A percentile compares a stretch with the other conserved stretches of the same genome.
Conservation (phyloP, 2,329 filamentous ascomycete genomes). For the Exophiala spinifera region DNA sequence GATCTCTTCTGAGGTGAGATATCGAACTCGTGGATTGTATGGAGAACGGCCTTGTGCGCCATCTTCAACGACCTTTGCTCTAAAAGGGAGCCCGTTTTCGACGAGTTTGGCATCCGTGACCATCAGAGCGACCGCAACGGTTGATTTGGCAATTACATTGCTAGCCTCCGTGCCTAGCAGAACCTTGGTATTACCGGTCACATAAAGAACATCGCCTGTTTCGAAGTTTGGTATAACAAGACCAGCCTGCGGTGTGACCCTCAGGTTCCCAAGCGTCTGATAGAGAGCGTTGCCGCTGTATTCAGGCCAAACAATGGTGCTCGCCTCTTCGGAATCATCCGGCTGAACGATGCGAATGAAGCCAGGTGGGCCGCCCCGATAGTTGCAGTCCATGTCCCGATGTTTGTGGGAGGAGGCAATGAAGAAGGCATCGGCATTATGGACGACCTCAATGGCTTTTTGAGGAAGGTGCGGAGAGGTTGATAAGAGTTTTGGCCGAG, state of each 20-base stretch:
- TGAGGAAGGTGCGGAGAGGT: conserved; percentile 48
- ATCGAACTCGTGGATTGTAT: conserved; percentile 73
- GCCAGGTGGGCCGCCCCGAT: conserved; percentile 70
- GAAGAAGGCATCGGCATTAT: conserved; percentile 72
- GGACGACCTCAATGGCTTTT: conserved; percentile 59
- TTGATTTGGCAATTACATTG: conserved; percentile 63
- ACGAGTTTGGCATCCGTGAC: conserved; percentile 63
- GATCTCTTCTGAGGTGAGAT: conserved; percentile 56
- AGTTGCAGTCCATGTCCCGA: conserved; percentile 76
- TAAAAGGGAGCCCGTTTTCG: conserved; percentile 63
- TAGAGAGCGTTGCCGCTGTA: conserved; percentile 83
- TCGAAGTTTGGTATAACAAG: conserved; percentile 71
- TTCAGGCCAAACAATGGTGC: conserved; percentile 74
- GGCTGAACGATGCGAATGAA: conserved; percentile 63
- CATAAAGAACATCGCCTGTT: conserved; percentile 69
- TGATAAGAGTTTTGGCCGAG: conserved; percentile 53
- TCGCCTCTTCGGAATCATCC: conserved; percentile 49
- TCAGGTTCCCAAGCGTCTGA: conserved; percentile 76
- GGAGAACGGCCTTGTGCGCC: conserved; percentile 51
- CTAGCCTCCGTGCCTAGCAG: conserved; percentile 63
- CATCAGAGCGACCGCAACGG: conserved; percentile 68
- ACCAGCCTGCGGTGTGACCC: conserved; percentile 63
- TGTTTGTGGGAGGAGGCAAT: conserved; percentile 63
- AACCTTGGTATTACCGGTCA: conserved; percentile 66
- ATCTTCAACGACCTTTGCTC: conserved; percentile 55